These are phyloP conservation scores for Omphalotus guepiniiformis DNA, from an alignment of 768 basidiomycete species.

Conservation along the genomic window DNA sequence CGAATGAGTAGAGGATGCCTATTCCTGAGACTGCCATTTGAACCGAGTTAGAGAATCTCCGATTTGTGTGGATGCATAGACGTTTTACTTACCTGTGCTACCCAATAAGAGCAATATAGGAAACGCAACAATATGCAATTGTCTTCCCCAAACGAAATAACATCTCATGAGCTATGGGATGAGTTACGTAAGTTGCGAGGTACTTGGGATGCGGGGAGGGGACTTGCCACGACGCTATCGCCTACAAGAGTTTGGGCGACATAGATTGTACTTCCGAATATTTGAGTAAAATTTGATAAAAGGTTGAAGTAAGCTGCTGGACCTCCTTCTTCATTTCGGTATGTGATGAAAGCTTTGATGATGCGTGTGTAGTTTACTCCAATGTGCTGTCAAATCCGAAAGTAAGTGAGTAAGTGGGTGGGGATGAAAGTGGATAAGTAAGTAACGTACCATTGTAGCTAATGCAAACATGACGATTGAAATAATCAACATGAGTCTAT, in stretches of 20 bases:
- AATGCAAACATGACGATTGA: slow-evolving; percentile 29
- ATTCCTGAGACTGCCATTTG: slow-evolving; percentile 26
- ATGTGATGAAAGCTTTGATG: slow-evolving; percentile 30
- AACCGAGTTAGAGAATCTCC: too few species aligned
- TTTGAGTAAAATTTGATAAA: slow-evolving; percentile 30
- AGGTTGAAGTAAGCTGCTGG: slow-evolving; percentile 29
- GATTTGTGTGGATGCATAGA: too few species aligned
- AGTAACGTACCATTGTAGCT: slow-evolving; percentile 24
- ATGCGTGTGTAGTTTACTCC: slow-evolving; percentile 31
- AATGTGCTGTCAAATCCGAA: slow-evolving; percentile 26
- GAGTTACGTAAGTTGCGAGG: not conserved
- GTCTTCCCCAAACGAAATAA: slow-evolving; percentile 29
- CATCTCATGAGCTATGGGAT: slow-evolving; percentile 24
- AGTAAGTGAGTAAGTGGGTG: too few species aligned
- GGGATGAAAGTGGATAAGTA: not conserved
- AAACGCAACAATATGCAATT: slow-evolving; percentile 19
- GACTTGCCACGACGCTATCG: slow-evolving; percentile 30
- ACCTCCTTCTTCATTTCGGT: slow-evolving; percentile 19
- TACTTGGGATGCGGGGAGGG: not conserved
- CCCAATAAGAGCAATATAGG: slow-evolving; percentile 25
- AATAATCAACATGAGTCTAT: slow-evolving; percentile 27
- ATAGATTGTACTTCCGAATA: slow-evolving; percentile 34
- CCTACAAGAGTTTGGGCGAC: slow-evolving; percentile 33
- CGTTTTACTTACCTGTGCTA: slow-evolving; percentile 26
- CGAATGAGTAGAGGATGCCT: slow-evolving; percentile 29